Conservation (phyloP, 163 green algal species). For the Volvox carteri region DNA sequence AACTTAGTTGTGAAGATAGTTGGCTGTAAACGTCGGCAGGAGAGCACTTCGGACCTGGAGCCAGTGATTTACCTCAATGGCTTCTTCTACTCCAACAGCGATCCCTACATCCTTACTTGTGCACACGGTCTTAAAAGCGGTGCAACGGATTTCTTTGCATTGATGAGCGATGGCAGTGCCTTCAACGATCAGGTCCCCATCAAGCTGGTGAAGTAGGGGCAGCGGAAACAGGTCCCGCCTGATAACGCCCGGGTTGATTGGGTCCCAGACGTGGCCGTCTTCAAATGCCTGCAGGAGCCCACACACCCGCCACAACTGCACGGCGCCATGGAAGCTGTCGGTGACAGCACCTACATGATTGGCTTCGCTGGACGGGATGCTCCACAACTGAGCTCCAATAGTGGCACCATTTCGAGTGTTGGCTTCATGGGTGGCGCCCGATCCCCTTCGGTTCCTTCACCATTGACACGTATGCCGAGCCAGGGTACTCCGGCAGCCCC, state of each 20-base stretch:
- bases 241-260: background rate
- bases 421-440: conserved; percentile 1
- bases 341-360: conserved; percentile 33
- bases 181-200: conserved; percentile 18
- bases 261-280: conserved; percentile 28
- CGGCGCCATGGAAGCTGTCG: background rate
- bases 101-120: conserved; percentile 36
- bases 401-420: conserved; percentile 20
- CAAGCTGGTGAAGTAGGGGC: conserved; percentile 31
- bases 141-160: conserved; percentile 26
- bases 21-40: background rate
- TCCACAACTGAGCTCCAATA: conserved; percentile 44
- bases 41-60: conserved; percentile 16
- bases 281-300: conserved; percentile 29
- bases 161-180: background rate
- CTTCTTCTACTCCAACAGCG: conserved; percentile 51
- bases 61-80: conserved; percentile 43
- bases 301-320: conserved; percentile 29
- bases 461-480: conserved; percentile 26
- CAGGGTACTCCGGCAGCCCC: conserved; percentile 44
- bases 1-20: conserved; percentile 39
- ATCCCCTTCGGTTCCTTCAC: conserved; percentile 20
- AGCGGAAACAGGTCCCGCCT: conserved; percentile 1
- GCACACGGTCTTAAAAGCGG: conserved; percentile 34
- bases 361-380: conserved; percentile 40